Conservation (phyloP, 2,329 filamentous ascomycete genomes). For the Exophiala oligosperma region DNA sequence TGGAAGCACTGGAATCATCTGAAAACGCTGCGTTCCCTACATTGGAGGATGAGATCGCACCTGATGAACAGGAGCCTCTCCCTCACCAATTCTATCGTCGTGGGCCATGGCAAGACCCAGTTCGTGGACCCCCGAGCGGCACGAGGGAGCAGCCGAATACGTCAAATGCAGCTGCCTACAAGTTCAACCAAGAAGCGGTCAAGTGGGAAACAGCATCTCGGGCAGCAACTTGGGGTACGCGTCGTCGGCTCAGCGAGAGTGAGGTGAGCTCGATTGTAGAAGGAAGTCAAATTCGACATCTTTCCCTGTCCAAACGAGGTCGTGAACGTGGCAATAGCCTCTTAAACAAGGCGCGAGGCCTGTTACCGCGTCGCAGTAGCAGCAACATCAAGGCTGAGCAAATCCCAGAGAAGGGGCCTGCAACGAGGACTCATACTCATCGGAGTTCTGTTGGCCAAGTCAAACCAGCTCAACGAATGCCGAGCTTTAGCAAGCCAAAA, state of each 20-base stretch:
- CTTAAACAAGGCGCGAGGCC: slow-evolving; percentile 32
- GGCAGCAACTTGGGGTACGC: slow-evolving; percentile 56
- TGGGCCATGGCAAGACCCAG: slow-evolving; percentile 51
- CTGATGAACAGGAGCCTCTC: slow-evolving; percentile 35
- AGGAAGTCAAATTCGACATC: slow-evolving; percentile 40
- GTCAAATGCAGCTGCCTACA: slow-evolving; percentile 57
- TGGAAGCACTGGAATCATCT: slow-evolving; percentile 17
- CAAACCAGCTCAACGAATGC: slow-evolving; percentile 38
- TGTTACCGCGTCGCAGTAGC: slow-evolving; percentile 43
- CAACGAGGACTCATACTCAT: slow-evolving; percentile 14
- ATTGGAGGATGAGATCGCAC: slow-evolving; percentile 27
- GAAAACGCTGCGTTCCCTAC: slow-evolving; percentile 29
- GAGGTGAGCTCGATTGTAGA: slow-evolving; percentile 51
- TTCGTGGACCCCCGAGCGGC: slow-evolving; percentile 18
- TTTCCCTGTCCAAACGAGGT: slow-evolving; percentile 38
- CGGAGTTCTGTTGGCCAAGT: slow-evolving; percentile 29
- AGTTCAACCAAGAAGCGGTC: slow-evolving; percentile 49
- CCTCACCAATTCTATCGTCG: slow-evolving; percentile 40
- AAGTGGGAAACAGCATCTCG: slow-evolving; percentile 57
- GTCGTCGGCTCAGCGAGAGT: slow-evolving; percentile 48
- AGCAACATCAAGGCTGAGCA: slow-evolving; percentile 46
- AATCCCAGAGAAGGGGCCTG: slow-evolving; percentile 4
- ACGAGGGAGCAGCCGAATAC: slow-evolving; percentile 50
- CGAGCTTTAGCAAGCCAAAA: slow-evolving; percentile 40
- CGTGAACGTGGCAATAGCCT: slow-evolving; percentile 49